phyloP scores from a whole-genome alignment of 31 red algal genomes.

The Asparagopsis taxiformis region DNA sequence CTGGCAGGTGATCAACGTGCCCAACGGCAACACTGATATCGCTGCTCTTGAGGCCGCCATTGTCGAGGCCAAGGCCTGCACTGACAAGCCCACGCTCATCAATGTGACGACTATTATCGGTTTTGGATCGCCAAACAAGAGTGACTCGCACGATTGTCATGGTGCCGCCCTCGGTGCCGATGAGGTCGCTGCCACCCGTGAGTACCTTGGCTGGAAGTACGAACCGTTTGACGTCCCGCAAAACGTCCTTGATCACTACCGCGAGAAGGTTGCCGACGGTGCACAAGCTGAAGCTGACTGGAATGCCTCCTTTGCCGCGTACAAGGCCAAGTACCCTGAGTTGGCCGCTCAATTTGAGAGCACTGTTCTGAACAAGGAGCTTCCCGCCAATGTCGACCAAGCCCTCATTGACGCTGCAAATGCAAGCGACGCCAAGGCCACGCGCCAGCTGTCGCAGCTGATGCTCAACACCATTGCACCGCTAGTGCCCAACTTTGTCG shows the following conservation, averaged over 20 bases:
- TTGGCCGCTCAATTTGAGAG: conserved; percentile 77
- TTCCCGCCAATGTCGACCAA: conserved; percentile 57
- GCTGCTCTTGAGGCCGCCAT: conserved; percentile 73
- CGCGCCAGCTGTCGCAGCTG: conserved; percentile 60
- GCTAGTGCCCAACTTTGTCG: conserved; percentile 67
- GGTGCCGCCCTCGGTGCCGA: conserved; percentile 88
- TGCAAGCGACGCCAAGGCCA: too few relatives aligned
- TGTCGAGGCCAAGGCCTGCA: conserved; percentile 69
- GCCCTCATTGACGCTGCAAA: conserved; percentile 53
- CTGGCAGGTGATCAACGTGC: conserved; percentile 92
- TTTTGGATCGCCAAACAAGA: conserved; percentile 91
- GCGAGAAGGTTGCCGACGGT: conserved; percentile 61
- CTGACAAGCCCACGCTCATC: conserved; percentile 90
- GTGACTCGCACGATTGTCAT: conserved; percentile 75
- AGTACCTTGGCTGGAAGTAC: conserved; percentile 61
- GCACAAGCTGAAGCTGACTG: conserved; percentile 53
- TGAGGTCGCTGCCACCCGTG: conserved; percentile 83
- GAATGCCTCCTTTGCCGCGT: conserved; percentile 60
- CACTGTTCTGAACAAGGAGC: conserved; percentile 73
- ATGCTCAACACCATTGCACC: conserved; percentile 87
- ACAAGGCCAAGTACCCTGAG: conserved; percentile 88
- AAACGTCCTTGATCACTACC: conserved; percentile 68
- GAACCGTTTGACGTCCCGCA: conserved; percentile 86
- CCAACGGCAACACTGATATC: conserved; percentile 80
- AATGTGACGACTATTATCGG: conserved; percentile 90